Conservation (phyloP, 2,329 filamentous ascomycete genomes). For the Zymoseptoria ardabiliae region DNA sequence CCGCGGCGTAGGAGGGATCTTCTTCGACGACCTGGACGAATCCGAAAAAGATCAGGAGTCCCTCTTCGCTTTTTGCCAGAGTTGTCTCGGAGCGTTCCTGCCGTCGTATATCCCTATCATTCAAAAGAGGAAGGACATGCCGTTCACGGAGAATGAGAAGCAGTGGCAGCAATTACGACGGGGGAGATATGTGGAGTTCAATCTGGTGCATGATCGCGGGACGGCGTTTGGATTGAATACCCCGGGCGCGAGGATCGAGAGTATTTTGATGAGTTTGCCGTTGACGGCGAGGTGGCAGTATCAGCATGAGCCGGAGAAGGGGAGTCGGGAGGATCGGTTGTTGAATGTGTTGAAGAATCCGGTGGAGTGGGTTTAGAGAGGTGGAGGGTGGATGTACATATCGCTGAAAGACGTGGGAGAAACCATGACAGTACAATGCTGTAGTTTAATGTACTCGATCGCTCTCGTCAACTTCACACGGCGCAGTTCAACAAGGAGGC, state of each 20-base stretch:
- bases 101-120: conserved; percentile 89
- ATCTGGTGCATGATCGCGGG: conserved; percentile 91
- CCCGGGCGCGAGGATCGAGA: conserved; percentile 84
- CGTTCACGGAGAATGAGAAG: conserved; percentile 78
- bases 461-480: no score
- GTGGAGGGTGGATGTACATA: not conserved
- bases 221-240: conserved; percentile 92
- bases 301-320: conserved; percentile 78
- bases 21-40: conserved; percentile 95
- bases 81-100: conserved; percentile 77
- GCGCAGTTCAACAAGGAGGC: no score
- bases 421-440: not conserved
- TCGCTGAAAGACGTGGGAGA: not conserved
- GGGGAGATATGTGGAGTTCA: conserved; percentile 97
- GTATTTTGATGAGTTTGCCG: conserved; percentile 94
- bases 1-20: conserved; percentile 89
- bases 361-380: conserved; percentile 49
- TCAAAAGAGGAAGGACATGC: conserved; percentile 82
- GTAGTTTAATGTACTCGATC: no score
- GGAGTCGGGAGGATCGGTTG: conserved; percentile 69
- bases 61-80: conserved; percentile 80
- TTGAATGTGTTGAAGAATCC: conserved; percentile 62
- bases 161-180: conserved; percentile 92
- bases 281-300: conserved; percentile 92
- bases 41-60: conserved; percentile 80